phyloP scores from a whole-genome alignment of 306 rosid species.

The Vigna reflexopilosa region DNA sequence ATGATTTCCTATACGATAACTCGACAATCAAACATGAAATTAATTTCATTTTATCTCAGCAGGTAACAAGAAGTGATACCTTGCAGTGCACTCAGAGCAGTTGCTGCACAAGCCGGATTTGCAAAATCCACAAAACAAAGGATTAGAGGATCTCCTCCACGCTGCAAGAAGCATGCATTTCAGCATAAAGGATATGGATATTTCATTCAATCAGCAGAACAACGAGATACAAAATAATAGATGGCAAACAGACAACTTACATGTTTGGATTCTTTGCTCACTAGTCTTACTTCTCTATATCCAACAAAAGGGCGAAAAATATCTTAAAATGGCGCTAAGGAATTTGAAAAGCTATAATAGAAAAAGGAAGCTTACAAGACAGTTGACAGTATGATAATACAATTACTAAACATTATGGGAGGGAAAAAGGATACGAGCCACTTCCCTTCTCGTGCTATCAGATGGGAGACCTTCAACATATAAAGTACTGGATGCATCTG shows the following conservation, averaged over 20 bases:
- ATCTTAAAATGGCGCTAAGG: slow-evolving; percentile 58
- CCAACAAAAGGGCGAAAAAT: slow-evolving; percentile 95
- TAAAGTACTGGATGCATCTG: slow-evolving; percentile 83
- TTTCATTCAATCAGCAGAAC: slow-evolving; percentile 29
- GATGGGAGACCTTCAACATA: slow-evolving; percentile 93
- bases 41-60: slow-evolving; percentile 28
- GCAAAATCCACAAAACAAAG: slow-evolving; percentile 90
- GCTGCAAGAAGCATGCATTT: slow-evolving; percentile 58
- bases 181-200: slow-evolving; percentile 19
- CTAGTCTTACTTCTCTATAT: slow-evolving; percentile 89
- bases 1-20: slow-evolving; percentile 7
- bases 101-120: slow-evolving; percentile 82
- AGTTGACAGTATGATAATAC: slow-evolving; percentile 7
- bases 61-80: slow-evolving; percentile 53
- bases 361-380: slow-evolving; percentile 17
- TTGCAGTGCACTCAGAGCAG: slow-evolving; percentile 90
- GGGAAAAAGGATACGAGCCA: slow-evolving; percentile 80
- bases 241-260: slow-evolving; percentile 59
- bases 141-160: slow-evolving; percentile 88
- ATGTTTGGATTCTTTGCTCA: slow-evolving; percentile 81
- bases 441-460: slow-evolving; percentile 84
- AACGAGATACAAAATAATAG: slow-evolving; percentile 24
- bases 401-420: slow-evolving; percentile 30
- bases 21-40: slow-evolving; percentile 6
- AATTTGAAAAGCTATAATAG: slow-evolving; percentile 26